These are phyloP conservation scores for Leccinellum luteum DNA, from an alignment of 768 basidiomycete genomes.

Conservation along the genomic window DNA sequence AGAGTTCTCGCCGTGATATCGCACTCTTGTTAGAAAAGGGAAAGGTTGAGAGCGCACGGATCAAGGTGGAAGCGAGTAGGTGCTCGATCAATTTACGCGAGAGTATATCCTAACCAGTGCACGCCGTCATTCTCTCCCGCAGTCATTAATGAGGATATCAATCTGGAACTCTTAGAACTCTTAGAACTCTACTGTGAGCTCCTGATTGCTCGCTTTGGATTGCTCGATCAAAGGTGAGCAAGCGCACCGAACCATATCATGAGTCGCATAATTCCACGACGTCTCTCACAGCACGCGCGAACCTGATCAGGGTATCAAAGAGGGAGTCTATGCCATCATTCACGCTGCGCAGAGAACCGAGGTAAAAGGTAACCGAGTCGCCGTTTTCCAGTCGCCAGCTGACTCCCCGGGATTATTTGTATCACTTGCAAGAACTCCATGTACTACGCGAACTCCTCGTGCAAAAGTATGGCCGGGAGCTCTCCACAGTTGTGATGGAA, in stretches of 20 bases:
- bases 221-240: conserved; percentile 84
- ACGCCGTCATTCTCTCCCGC: conserved; percentile 4
- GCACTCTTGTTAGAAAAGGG: conserved; percentile 75
- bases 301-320: conserved; percentile 82
- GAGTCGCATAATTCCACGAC: conserved; percentile 4
- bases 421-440: conserved; percentile 65
- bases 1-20: conserved; percentile 72
- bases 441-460: conserved; percentile 89
- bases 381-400: background rate
- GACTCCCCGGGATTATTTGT: background rate
- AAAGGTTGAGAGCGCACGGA: conserved; percentile 79
- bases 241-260: conserved; percentile 1
- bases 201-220: conserved; percentile 86
- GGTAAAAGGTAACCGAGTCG: conserved; percentile 60
- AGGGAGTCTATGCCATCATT: conserved; percentile 87
- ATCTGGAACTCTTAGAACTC: conserved; percentile 86
- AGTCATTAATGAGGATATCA: conserved; percentile 85
- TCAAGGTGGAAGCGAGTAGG: conserved; percentile 83
- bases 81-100: conserved; percentile 15
- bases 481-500: conserved; percentile 81
- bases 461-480: conserved; percentile 95
- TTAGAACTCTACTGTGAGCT: conserved; percentile 94
- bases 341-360: conserved; percentile 91
- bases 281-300: conserved; percentile 56
- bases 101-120: conserved; percentile 13